A percentile compares a stretch with the other conserved stretches of the same genome.
Conservation (phyloP, 148 eudicot species). For the Camellia japonica region DNA sequence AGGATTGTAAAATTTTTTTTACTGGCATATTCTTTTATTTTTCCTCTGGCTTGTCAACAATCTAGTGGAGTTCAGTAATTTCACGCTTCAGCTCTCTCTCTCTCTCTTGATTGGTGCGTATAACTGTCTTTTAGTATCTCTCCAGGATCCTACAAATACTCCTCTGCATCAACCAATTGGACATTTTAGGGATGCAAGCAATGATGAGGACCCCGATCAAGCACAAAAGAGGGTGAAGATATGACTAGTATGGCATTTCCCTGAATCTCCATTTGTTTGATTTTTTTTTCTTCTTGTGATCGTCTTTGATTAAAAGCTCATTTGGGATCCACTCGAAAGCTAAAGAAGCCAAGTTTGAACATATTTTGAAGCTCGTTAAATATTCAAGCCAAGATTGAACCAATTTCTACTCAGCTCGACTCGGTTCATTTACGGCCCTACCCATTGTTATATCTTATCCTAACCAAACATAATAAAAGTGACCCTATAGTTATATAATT, state of each 20-base stretch:
- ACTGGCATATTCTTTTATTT: neutral
- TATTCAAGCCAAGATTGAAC: too few species aligned
- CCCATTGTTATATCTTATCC: too few species aligned
- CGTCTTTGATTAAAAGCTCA: too few species aligned
- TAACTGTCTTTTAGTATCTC: neutral
- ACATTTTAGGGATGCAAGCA: conserved; percentile 18
- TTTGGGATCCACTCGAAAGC: too few species aligned
- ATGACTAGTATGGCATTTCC: neutral
- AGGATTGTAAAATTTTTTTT: neutral
- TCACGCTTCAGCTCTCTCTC: neutral
- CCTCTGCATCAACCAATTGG: neutral
- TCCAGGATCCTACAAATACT: conserved; percentile 8
- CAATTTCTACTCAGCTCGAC: too few species aligned
- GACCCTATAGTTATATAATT: too few species aligned
- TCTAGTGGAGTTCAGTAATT: neutral
- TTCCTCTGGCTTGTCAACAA: neutral
- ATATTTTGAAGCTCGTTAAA: too few species aligned
- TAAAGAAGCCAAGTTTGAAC: too few species aligned
- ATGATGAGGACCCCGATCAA: conserved; percentile 28
- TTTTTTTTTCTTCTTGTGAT: neutral
- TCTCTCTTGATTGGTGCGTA: neutral
- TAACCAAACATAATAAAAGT: too few species aligned
- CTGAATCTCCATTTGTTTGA: neutral
- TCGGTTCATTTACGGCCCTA: too few species aligned
- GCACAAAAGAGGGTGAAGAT: conserved; percentile 30